A percentile compares a stretch with the other conserved stretches of the same genome.
phyloP scores from a whole-genome alignment of 2,329 filamentous ascomycete genomes.

The Aspergillus calidoustus region DNA sequence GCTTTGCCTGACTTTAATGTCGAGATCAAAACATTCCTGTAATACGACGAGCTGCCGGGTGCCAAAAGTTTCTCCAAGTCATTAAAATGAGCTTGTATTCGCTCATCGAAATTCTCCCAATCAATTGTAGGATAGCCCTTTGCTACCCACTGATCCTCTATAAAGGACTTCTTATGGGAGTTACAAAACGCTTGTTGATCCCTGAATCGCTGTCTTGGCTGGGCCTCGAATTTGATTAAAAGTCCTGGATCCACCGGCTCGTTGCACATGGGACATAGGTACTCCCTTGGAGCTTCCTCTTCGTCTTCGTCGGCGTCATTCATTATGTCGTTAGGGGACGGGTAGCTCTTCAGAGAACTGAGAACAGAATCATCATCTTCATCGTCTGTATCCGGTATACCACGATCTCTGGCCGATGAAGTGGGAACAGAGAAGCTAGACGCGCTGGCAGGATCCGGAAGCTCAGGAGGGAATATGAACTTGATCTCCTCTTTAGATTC shows the following conservation, averaged over 20 bases:
- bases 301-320: constrained; percentile 15
- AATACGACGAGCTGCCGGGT: constrained; percentile 59
- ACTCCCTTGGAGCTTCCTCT: constrained; percentile 17
- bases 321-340: constrained; percentile 26
- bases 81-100: constrained; percentile 62
- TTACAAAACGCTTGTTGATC: constrained; percentile 62
- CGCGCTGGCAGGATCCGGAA: constrained; percentile 29
- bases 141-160: constrained; percentile 53
- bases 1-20: constrained; percentile 63
- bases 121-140: constrained; percentile 72
- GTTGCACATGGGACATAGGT: constrained; percentile 70
- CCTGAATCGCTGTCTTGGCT: constrained; percentile 39
- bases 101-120: constrained; percentile 65
- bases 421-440: constrained; percentile 36
- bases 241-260: constrained; percentile 60
- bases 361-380: constrained; percentile 34
- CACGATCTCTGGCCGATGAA: constrained; percentile 26
- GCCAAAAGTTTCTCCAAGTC: constrained; percentile 65
- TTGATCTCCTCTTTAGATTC: constrained; percentile 9
- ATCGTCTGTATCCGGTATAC: constrained; percentile 30
- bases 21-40: constrained; percentile 60
- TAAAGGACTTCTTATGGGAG: constrained; percentile 63
- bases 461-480: constrained; percentile 33
- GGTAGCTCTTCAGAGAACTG: constrained; percentile 39
- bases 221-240: constrained; percentile 57